Base-by-base conservation (phyloP, 2,329 filamentous ascomycete species). In the Diplodia sapinea region DNA sequence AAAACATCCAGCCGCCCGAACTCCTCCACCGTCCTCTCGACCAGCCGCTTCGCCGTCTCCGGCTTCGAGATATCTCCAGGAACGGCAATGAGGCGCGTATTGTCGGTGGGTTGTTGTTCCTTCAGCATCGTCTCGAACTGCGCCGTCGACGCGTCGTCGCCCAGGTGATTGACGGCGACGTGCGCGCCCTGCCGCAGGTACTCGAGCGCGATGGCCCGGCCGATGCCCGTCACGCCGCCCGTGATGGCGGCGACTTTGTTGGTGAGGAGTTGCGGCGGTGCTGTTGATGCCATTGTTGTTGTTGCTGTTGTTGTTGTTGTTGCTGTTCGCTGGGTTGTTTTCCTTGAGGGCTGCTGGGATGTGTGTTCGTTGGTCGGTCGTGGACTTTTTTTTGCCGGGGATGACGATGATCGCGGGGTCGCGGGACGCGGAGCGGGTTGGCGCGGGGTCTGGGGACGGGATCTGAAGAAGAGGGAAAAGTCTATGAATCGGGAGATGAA, bases 161-260 rank as follows among this genome's bases (percentile, higher is more conserved):
- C 90, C 2, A 94, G 86, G 76, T 95, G 91, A 81, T 95, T 96
- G 69, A 96, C 87, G 33, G 91, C 88, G 38, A 96, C 91, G 76
- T 87, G 86, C 72, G 90, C 91, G 71, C 93, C 93, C 73, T 96
- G 91, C 4, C 85, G 83, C 64, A 94, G 82, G 77, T 92, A 96
- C 73, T 89, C 89, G 62, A 96, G 85, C 51, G 90, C 89, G 70
- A 96, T 96, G 72, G 93, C 93, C 71, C 91, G 87, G 64, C 93
- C 93, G 73, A 96, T 96, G 66, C 93, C 93, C 1, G 92, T 96
- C 3, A 90, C 90, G 68, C 91, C 93, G 71, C 93, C 93, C 0
- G 93, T 96, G 74, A 97, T 93, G 76, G 93, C 91, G 79, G 92
- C 92, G 13, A 89, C 90, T 79, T 96, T 96, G 78, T 87, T 88